Base-by-base conservation (phyloP, 1,284 basidiomycete genomes). In the Cystobasidium sp. region DNA sequence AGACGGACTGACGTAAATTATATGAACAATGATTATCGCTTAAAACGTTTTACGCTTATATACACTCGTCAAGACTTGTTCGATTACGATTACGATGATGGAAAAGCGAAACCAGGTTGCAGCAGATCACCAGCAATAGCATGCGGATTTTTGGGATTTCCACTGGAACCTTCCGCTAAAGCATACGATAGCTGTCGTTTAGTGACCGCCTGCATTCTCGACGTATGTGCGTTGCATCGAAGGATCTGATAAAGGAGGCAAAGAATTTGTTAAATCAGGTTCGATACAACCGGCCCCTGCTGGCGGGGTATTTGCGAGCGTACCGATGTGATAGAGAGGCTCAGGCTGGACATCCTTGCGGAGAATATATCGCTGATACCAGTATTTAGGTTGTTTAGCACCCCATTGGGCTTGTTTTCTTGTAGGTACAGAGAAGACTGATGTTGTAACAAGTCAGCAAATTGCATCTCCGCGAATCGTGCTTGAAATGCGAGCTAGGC, bases 381-480 rank as follows among this genome's bases (percentile, higher is more conserved):
- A 74, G 46, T 43, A 74, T 20, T 39, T 43, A 22, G 65, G 71
- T 55, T 58, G 53, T 64, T 74, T 74, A 22, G 65, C 39, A 24
- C 65, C 63, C 58, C 61, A 64, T 53, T 59, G 14, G 9, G 63
- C 63, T 59, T 74, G 71, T 39, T 67, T 74, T 22, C 65, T 22
- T 4, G 71, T 74, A 12, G 71, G 71, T 41, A 74, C 71, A 16
- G 63, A 67, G 63, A 74, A 74, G 63, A 74, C 71, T 63, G 18
- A 18, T 20, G 14, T 43, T 20, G 44, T 31, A 31, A 31, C 31
- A 31, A 31, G 5, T 31, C 31, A 31, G 31, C 5, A 31, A 31
- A 31, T 31, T 31, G 31, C 31, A 31, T 31, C 31, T 31, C 31
- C 47, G 16, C 3, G 47, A 51, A 51, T 14, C 14, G 2, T 51